Conservation (phyloP, 2,329 filamentous ascomycete species). For the Penicillium occitanis region DNA sequence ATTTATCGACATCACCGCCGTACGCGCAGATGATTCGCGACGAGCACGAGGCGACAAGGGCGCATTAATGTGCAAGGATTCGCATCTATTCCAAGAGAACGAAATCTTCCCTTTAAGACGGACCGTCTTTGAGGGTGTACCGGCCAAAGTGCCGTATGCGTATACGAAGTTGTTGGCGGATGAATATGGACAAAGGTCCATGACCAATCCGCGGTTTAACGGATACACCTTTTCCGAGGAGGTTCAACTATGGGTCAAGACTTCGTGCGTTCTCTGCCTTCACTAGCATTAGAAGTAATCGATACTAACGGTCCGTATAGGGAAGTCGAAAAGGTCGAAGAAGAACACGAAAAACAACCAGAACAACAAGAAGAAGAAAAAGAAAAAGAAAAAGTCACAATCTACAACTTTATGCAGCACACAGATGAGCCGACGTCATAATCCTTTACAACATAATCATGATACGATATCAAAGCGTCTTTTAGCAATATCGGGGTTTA, state of each 20-base stretch:
- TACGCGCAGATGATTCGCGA: constrained; percentile 49
- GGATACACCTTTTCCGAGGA: constrained; percentile 28
- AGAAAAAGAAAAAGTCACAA: not conserved
- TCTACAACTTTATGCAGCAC: not conserved
- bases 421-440: not conserved
- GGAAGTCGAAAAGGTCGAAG: not conserved
- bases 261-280: not conserved
- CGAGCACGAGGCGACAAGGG: constrained; percentile 41
- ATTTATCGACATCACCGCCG: constrained; percentile 62
- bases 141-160: constrained; percentile 57
- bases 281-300: no score
- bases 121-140: constrained; percentile 54
- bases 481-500: not conserved
- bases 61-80: constrained; percentile 58
- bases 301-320: not conserved
- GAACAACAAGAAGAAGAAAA: not conserved
- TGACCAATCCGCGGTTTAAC: constrained; percentile 50
- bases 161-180: constrained; percentile 55
- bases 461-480: not conserved
- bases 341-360: not conserved
- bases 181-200: constrained; percentile 54
- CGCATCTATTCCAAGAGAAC: constrained; percentile 53
- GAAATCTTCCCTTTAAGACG: constrained; percentile 60
- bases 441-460: not conserved
- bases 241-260: not conserved